These are phyloP conservation scores for Cordyceps javanica DNA, from an alignment of 2,329 filamentous ascomycete genomes.

Conservation along the genomic window DNA sequence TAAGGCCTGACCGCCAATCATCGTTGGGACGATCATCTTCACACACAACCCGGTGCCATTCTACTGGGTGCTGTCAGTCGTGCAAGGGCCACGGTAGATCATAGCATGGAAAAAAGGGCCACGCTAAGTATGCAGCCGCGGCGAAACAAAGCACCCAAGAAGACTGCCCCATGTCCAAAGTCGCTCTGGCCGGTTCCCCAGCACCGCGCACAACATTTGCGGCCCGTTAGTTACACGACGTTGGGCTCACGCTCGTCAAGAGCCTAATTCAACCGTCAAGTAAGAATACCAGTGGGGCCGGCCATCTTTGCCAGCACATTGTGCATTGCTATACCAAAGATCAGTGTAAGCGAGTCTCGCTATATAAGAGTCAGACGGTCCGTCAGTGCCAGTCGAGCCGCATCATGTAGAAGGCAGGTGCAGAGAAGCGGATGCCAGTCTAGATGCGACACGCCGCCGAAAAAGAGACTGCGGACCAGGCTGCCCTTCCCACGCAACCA, in stretches of 20 bases:
- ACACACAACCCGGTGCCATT: background rate
- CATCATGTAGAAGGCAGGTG: background rate
- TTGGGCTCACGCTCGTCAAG: conserved; percentile 2
- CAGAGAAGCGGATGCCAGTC: background rate
- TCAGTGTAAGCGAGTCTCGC: background rate
- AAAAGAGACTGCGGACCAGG: background rate
- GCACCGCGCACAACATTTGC: background rate
- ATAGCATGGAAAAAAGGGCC: background rate
- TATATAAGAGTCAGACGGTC: conserved; percentile 4
- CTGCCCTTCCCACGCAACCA: background rate
- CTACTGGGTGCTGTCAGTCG: background rate
- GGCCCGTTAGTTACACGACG: conserved; percentile 1
- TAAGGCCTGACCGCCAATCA: conserved; percentile 1
- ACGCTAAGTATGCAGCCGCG: conserved; percentile 3
- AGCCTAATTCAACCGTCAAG: conserved; percentile 3
- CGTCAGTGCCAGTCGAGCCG: background rate
- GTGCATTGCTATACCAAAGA: background rate
- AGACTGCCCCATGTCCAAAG: background rate
- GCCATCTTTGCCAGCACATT: conserved; percentile 6
- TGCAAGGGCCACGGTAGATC: background rate
- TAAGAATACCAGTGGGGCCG: background rate
- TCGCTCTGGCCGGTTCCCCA: background rate
- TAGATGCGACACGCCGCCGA: background rate
- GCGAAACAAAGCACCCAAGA: background rate
- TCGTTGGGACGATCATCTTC: background rate